Evolutionary conservation across 352 stramenopile species (phyloP).

Genomic region (Thalassiosira oceanica): DNA sequence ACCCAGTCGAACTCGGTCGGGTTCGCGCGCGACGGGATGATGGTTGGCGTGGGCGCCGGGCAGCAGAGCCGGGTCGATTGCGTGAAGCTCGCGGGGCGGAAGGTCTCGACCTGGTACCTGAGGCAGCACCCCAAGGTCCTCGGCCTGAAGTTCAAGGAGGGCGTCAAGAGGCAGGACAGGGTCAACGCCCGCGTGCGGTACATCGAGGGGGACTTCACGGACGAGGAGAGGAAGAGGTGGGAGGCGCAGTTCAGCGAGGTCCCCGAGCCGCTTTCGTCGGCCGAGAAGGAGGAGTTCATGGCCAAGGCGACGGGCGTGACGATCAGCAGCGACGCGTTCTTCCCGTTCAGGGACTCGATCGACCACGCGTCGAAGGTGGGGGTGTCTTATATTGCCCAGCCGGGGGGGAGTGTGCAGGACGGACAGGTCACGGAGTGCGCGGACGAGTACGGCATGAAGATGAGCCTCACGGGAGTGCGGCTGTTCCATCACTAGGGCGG

Average conservation of each 20-base stretch:
- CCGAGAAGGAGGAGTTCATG: slow-evolving; percentile 95
- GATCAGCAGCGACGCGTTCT: slow-evolving; percentile 99
- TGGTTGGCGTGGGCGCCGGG: slow-evolving; percentile 99
- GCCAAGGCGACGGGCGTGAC: slow-evolving; percentile 85
- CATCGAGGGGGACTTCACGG: slow-evolving; percentile 98
- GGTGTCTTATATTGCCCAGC: slow-evolving; percentile 97
- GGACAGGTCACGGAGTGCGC: slow-evolving; percentile 91
- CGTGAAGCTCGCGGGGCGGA: slow-evolving; percentile 97
- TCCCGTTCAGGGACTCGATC: slow-evolving; percentile 99
- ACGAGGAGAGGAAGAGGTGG: slow-evolving; percentile 92
- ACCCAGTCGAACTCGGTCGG: slow-evolving; percentile 99
- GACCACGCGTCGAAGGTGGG: slow-evolving; percentile 93
- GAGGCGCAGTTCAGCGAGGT: slow-evolving; percentile 92
- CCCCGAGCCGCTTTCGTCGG: slow-evolving; percentile 90
- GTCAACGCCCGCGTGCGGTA: slow-evolving; percentile 99
- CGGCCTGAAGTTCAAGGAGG: slow-evolving; percentile 94
- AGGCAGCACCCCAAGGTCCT: slow-evolving; percentile 94
- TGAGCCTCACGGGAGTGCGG: slow-evolving; percentile 97
- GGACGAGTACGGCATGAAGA: slow-evolving; percentile 98
- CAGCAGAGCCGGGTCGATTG: slow-evolving; percentile 99
- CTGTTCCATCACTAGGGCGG: slow-evolving; percentile 99
- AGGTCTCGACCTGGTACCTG: slow-evolving; percentile 97
- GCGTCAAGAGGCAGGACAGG: slow-evolving; percentile 97
- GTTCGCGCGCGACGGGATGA: slow-evolving; percentile 98
- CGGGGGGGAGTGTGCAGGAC: slow-evolving; percentile 88